phyloP scores from a whole-genome alignment of 129 eudicot species.

The Flaveria trinervia region DNA sequence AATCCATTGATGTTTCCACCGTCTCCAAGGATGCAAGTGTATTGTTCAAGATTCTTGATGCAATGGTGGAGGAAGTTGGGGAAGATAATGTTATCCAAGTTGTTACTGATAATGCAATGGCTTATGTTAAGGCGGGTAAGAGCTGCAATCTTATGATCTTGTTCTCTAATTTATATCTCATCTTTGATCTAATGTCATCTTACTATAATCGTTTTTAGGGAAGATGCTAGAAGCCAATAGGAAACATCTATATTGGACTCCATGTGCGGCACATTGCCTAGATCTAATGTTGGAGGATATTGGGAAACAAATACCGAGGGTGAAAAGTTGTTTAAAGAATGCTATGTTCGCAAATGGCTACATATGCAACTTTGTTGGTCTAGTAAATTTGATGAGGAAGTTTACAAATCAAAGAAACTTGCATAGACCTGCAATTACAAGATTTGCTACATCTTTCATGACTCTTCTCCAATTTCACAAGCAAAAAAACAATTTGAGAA shows the following conservation, averaged over 20 bases:
- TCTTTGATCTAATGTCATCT: neutral
- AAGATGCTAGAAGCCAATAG: constrained; percentile 2
- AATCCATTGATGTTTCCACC: constrained; percentile 11
- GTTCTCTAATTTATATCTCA: neutral
- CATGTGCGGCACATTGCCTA: constrained; percentile 16
- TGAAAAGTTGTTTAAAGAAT: constrained; percentile 19
- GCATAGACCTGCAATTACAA: neutral
- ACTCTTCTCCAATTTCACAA: constrained; percentile 12
- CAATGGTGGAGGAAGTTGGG: constrained; percentile 14
- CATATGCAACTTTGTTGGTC: constrained; percentile 14
- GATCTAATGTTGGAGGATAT: constrained; percentile 27
- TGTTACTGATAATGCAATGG: neutral
- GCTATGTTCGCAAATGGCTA: constrained; percentile 9
- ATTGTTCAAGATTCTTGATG: constrained; percentile 13
- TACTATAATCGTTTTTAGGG: constrained; percentile 3
- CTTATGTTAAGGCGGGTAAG: constrained; percentile 20
- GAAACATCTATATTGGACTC: constrained; percentile 8
- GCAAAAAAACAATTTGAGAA: constrained; percentile 7
- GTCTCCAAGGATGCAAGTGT: constrained; percentile 3
- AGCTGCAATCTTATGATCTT: no score
- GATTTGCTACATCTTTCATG: constrained; percentile 1
- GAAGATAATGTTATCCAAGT: constrained; percentile 8
- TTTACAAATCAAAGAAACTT: constrained; percentile 3
- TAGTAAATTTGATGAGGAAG: constrained; percentile 13
- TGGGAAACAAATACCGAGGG: constrained; percentile 10